Base-by-base conservation (phyloP, 1,284 basidiomycete genomes). In the Boletus mariae region DNA sequence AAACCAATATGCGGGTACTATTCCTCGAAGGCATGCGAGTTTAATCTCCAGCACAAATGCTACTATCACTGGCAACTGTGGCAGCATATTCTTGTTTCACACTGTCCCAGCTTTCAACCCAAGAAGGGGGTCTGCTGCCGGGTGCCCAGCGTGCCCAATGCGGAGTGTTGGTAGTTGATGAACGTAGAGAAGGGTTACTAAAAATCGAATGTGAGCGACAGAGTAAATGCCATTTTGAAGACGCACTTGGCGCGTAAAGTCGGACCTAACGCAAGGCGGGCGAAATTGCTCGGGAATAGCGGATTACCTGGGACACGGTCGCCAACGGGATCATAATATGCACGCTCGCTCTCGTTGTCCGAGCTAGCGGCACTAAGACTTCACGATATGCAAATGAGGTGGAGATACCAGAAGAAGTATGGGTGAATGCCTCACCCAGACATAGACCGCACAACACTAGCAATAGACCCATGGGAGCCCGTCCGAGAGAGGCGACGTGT, bases 261-360 rank as follows among this genome's bases (percentile, higher is more conserved):
- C 35, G 84, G 84, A 26, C 75, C 76, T 20, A 75, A 59, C 26
- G 80, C 77, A 56, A 88, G 68, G 52, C 79, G 75, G 38, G 85
- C 79, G 67, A 88, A 88, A 64, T 77, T 80, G 55, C 75, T 83
- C 10, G 82, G 84, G 68, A 88, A 88, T 11, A 87, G 68, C 9
- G 86, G 85, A 57, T 82, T 79, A 0, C 84, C 84, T 1, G 82
- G 78, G 1, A 69, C 71, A 13, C 84, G 76, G 60, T 85, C 82
- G 12, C 74, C 78, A 4, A 76, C 68, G 5, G 68, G 68, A 58
- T 78, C 67, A 57, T 77, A 74, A 57, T 77, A 74, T 31, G 58
- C 59, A 11, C 61, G 64, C 26, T 67, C 65, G 29, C 53, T 63
- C 40, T 68, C 68, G 25, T 29, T 58, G 35, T 67, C 68, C 52